These are phyloP conservation scores for Gremmenia infestans DNA, from an alignment of 2,329 filamentous ascomycete species.

Conservation along the genomic window DNA sequence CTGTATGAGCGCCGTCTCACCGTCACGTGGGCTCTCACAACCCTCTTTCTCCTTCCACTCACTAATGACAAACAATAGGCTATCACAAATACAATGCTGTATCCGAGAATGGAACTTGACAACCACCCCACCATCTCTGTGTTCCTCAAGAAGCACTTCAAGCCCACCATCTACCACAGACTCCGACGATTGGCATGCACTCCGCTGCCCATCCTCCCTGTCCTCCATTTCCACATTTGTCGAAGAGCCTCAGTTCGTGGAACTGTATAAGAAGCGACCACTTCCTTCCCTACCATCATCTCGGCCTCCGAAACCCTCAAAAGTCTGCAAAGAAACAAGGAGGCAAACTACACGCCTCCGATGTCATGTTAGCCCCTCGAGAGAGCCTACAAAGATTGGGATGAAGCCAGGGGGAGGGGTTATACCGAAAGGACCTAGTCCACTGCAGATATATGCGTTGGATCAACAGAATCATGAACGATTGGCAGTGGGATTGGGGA, in stretches of 20 bases:
- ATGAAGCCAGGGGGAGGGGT: background rate
- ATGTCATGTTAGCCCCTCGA: conserved; percentile 4
- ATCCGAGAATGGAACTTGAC: conserved; percentile 17
- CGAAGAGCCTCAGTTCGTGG: conserved; percentile 8
- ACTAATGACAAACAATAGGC: conserved; percentile 12
- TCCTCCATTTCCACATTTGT: conserved; percentile 7
- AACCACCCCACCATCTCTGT: background rate
- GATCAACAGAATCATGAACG: conserved; percentile 14
- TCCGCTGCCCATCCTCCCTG: conserved; percentile 4
- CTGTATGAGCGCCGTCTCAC: conserved; percentile 12
- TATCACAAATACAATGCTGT: conserved; percentile 18
- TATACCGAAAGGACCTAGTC: conserved; percentile 10
- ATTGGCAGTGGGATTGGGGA: conserved; percentile 11
- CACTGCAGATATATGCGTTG: conserved; percentile 13
- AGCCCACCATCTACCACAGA: background rate
- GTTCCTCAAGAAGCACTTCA: conserved; percentile 1
- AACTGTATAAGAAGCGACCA: conserved; percentile 11
- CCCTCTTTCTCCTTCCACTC: background rate
- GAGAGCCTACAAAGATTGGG: conserved; percentile 8
- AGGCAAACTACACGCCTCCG: background rate
- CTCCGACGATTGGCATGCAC: conserved; percentile 6
- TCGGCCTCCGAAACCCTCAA: background rate
- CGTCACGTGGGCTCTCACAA: conserved; percentile 16
- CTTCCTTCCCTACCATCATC: conserved; percentile 15
- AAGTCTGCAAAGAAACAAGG: too few species aligned